These are phyloP conservation scores for Pseudozyma sp. DNA, from an alignment of 1,284 basidiomycete genomes.

Conservation along the genomic window DNA sequence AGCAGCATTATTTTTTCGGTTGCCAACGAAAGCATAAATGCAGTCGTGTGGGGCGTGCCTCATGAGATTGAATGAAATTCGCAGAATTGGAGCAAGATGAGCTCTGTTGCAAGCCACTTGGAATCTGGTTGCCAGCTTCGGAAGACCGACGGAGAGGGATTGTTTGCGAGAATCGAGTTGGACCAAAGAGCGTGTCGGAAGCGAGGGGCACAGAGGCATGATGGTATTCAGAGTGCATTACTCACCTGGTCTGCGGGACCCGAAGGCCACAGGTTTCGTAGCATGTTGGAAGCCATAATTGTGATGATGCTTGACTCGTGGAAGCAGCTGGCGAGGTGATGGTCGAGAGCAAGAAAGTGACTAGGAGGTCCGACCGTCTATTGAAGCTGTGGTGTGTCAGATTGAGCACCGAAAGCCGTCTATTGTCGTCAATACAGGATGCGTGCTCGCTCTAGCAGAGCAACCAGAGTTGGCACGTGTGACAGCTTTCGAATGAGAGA, in stretches of 20 bases:
- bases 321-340: too few relatives aligned
- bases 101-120: not conserved
- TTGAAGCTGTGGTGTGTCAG: too few relatives aligned
- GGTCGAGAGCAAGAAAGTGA: too few relatives aligned
- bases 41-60: not conserved
- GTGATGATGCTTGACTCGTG: too few relatives aligned
- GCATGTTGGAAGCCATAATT: conserved; percentile 58
- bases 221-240: not conserved
- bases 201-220: too few relatives aligned
- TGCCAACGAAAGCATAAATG: not conserved
- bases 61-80: not conserved
- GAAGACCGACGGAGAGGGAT: not conserved
- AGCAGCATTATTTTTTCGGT: not conserved
- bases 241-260: conserved; percentile 62
- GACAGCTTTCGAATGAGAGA: too few relatives aligned
- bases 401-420: too few relatives aligned
- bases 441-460: too few relatives aligned
- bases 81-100: not conserved
- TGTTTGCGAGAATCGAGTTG: conserved; percentile 1
- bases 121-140: not conserved
- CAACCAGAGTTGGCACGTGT: too few relatives aligned
- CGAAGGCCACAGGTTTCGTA: conserved; percentile 63
- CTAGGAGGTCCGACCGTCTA: too few relatives aligned
- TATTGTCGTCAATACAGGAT: too few relatives aligned
- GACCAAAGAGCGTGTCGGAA: too few relatives aligned